Evolutionary conservation across 768 basidiomycete genomes (phyloP).

Genomic region (Stropharia rugosoannulata): DNA sequence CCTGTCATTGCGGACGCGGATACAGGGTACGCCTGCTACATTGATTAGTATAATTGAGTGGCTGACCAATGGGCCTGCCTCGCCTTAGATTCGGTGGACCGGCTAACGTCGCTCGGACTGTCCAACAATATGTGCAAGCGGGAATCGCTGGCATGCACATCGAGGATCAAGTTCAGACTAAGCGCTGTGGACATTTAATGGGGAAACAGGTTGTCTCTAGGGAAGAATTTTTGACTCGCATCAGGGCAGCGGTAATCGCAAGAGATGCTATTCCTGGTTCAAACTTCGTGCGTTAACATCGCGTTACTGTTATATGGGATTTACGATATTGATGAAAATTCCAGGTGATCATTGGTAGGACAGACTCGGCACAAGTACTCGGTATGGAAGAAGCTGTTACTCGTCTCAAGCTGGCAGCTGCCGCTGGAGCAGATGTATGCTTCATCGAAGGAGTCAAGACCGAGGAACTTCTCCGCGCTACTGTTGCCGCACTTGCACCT

Average conservation of each 20-base stretch:
- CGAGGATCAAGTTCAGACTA: conserved; percentile 80
- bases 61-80: neutral
- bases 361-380: conserved; percentile 75
- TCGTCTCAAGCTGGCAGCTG: conserved; percentile 67
- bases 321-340: neutral
- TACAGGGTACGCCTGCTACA: conserved; percentile 51
- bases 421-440: conserved; percentile 75
- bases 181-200: conserved; percentile 74
- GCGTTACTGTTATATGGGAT: neutral
- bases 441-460: conserved; percentile 81
- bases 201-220: conserved; percentile 81
- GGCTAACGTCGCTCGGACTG: conserved; percentile 72
- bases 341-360: conserved; percentile 71
- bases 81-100: conserved; percentile 59
- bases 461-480: conserved; percentile 60
- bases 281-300: conserved; percentile 51
- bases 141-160: conserved; percentile 77
- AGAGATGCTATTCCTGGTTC: conserved; percentile 79
- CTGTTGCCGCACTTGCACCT: conserved; percentile 66
- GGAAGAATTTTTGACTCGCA: conserved; percentile 71
- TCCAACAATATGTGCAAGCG: conserved; percentile 63
- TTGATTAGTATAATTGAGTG: neutral
- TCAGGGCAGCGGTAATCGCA: conserved; percentile 75
- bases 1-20: conserved; percentile 81
- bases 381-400: conserved; percentile 76